These are phyloP conservation scores for Acacia crassicarpa DNA, from an alignment of 306 rosid species.

Conservation along the genomic window DNA sequence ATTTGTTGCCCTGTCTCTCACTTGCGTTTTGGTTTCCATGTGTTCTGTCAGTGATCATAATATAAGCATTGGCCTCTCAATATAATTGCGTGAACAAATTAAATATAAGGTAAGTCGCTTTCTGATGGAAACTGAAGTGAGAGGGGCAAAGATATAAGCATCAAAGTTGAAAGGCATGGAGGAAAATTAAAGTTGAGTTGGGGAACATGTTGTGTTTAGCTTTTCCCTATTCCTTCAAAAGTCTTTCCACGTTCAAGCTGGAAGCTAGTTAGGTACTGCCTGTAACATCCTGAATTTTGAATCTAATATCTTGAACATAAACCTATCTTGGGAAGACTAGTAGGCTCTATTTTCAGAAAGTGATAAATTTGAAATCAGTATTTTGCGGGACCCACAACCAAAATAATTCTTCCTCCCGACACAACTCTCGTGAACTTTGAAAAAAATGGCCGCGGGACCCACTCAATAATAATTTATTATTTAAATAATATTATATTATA, in stretches of 20 bases:
- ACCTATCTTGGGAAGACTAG: too few species aligned
- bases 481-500: too few species aligned
- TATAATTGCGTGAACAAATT: conserved; percentile 37
- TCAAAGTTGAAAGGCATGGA: conserved; percentile 4
- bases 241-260: neutral
- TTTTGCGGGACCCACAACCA: too few species aligned
- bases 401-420: too few species aligned
- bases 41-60: conserved; percentile 49
- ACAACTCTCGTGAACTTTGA: too few species aligned
- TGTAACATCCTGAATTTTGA: too few species aligned
- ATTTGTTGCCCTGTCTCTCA: conserved; percentile 58
- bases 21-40: conserved; percentile 63
- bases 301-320: too few species aligned
- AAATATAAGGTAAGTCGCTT: conserved; percentile 25
- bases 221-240: neutral
- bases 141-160: conserved; percentile 1
- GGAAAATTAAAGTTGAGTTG: conserved; percentile 9
- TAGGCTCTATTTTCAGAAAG: too few species aligned
- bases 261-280: neutral
- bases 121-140: conserved; percentile 20
- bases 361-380: too few species aligned
- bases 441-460: too few species aligned
- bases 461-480: too few species aligned
- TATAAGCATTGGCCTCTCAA: conserved; percentile 36
- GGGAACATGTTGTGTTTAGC: neutral